Conservation (phyloP, 176 grass and related monocot genomes). For the bread wheat (Triticum aestivum) region IWGSC_CS_RefSeq_v2.1 NC_057802.1:442171274-442171773, state of each 20-base stretch:
- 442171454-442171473: neutral
- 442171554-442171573: constrained; percentile 14
- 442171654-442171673: constrained; percentile 34
- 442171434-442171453: neutral
- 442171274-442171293: constrained; percentile 49
- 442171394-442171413: neutral
- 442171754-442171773: constrained; percentile 2
- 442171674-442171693: constrained; percentile 39
- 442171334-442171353: constrained; percentile 52
- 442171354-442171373: constrained; percentile 32
- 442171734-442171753: neutral
- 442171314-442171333: constrained; percentile 40
- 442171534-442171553: constrained; percentile 38
- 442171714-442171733: constrained; percentile 37
- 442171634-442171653: constrained; percentile 41
- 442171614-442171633: constrained; percentile 48
- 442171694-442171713: constrained; percentile 23
- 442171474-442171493: neutral
- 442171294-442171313: constrained; percentile 38
- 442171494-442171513: neutral
- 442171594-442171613: constrained; percentile 33
- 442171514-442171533: constrained; percentile 26
- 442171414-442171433: neutral
- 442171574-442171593: constrained; percentile 47
- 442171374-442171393: neutral